These are phyloP conservation scores for Salix viminalis DNA, from an alignment of 345 rosid species.

Conservation along the genomic window DNA sequence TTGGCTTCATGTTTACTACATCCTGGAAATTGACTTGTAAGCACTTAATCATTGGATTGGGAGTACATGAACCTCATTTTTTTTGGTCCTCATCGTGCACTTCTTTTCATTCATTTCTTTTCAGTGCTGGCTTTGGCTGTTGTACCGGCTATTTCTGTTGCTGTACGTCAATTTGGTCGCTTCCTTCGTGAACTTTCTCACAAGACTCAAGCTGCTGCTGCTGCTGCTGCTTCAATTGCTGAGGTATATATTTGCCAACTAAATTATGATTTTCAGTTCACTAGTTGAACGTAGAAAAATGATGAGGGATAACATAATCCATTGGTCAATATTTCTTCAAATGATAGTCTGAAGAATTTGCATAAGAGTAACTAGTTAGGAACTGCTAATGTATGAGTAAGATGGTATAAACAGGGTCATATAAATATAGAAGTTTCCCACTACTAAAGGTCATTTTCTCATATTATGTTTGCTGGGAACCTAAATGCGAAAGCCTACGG, in stretches of 20 bases:
- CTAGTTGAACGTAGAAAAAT: not conserved
- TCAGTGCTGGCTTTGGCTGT: conserved; percentile 83
- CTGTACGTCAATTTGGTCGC: conserved; percentile 66
- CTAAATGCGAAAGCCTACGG: not conserved
- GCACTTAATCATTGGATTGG: conserved; percentile 6
- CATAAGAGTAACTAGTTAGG: not conserved
- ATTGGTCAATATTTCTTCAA: not conserved
- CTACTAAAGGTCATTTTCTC: not conserved
- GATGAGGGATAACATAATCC: not conserved
- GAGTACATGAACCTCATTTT: not conserved
- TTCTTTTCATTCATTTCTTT: not conserved
- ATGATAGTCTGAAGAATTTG: not conserved
- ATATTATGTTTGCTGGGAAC: not conserved
- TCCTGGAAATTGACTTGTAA: conserved; percentile 49
- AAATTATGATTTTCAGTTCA: not conserved
- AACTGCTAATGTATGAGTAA: not conserved
- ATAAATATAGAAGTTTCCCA: not conserved
- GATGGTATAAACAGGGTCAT: not conserved
- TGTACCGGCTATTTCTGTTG: conserved; percentile 71
- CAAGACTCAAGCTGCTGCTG: conserved; percentile 94
- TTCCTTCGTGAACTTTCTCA: conserved; percentile 91
- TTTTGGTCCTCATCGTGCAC: not conserved
- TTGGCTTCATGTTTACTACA: conserved; percentile 41
- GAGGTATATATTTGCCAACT: conserved; percentile 49
- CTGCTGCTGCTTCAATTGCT: conserved; percentile 87